phyloP scores from a whole-genome alignment of 2,329 filamentous ascomycete genomes.

The Ascochyta fabae region DNA sequence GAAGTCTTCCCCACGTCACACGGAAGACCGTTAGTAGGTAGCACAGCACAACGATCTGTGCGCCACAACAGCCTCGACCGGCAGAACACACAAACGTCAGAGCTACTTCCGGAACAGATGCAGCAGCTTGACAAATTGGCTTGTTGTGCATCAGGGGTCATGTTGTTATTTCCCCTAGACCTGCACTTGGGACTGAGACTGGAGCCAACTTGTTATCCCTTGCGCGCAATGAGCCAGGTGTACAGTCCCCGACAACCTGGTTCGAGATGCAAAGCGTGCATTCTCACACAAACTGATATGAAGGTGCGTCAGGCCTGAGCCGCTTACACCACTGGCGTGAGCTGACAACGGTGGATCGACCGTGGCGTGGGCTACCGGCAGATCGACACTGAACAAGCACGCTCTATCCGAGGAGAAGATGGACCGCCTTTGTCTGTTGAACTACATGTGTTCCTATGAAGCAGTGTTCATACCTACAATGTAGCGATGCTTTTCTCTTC shows the following conservation, averaged over 20 bases:
- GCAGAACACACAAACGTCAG: slow-evolving; percentile 29
- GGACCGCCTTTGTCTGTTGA: neutral
- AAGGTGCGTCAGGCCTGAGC: slow-evolving; percentile 22
- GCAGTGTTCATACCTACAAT: neutral
- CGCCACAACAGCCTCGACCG: slow-evolving; percentile 18
- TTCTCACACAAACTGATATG: slow-evolving; percentile 22
- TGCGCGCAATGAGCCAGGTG: slow-evolving; percentile 26
- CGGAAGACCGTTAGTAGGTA: slow-evolving; percentile 21
- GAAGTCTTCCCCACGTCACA: slow-evolving; percentile 13
- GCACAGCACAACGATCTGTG: slow-evolving; percentile 18
- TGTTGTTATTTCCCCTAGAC: slow-evolving; percentile 12
- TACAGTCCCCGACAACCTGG: slow-evolving; percentile 30
- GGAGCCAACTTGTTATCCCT: slow-evolving; percentile 16
- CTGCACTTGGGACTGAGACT: slow-evolving; percentile 15
- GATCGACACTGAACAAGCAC: neutral
- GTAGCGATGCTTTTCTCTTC: neutral
- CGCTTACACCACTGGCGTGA: slow-evolving; percentile 9
- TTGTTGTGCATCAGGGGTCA: slow-evolving; percentile 12
- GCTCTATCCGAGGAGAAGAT: neutral
- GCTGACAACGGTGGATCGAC: slow-evolving; percentile 5
- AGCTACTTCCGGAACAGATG: slow-evolving; percentile 23
- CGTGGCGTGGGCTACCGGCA: neutral
- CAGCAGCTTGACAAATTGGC: slow-evolving; percentile 20
- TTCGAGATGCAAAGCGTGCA: slow-evolving; percentile 26
- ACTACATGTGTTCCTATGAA: neutral